A percentile compares a stretch with the other conserved stretches of the same genome.
These are phyloP conservation scores for Blastomyces percursus DNA, from an alignment of 2,329 filamentous ascomycete species.

Conservation along the genomic window DNA sequence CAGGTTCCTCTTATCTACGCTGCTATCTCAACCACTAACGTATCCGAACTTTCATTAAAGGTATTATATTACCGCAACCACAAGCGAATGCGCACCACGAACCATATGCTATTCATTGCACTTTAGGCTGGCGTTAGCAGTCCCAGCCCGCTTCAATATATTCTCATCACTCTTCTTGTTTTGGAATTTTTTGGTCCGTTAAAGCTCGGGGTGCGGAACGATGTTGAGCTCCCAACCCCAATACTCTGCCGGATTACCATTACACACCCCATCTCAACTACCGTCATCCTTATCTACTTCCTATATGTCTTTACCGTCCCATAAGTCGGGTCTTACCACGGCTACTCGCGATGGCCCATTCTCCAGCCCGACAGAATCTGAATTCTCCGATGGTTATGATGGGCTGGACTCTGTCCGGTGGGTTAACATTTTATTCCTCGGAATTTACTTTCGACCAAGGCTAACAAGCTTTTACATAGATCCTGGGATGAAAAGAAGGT, in stretches of 20 bases:
- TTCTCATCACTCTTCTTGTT: neutral
- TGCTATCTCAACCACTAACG: neutral
- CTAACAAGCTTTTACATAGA: conserved; percentile 27
- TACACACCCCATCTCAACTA: neutral
- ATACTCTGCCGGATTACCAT: conserved; percentile 23
- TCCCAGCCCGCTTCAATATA: neutral
- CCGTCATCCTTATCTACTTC: conserved; percentile 3
- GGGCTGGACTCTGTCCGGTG: conserved; percentile 63
- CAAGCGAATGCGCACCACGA: neutral
- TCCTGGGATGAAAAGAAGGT: conserved; percentile 85
- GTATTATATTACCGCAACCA: neutral
- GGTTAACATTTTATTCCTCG: conserved; percentile 13
- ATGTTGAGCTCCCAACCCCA: conserved; percentile 37
- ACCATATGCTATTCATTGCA: neutral
- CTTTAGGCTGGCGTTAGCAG: neutral
- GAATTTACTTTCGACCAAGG: neutral
- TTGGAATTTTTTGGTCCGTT: neutral
- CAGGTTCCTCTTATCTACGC: neutral
- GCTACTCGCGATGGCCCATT: conserved; percentile 39
- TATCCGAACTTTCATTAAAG: neutral
- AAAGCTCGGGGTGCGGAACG: conserved; percentile 6
- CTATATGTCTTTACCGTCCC: conserved; percentile 22
- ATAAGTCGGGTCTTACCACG: conserved; percentile 22
- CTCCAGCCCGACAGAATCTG: conserved; percentile 78
- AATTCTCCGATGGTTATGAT: conserved; percentile 72